Conservation (phyloP, 169 alveolate genomes). For the Toxoplasma gondii region DNA sequence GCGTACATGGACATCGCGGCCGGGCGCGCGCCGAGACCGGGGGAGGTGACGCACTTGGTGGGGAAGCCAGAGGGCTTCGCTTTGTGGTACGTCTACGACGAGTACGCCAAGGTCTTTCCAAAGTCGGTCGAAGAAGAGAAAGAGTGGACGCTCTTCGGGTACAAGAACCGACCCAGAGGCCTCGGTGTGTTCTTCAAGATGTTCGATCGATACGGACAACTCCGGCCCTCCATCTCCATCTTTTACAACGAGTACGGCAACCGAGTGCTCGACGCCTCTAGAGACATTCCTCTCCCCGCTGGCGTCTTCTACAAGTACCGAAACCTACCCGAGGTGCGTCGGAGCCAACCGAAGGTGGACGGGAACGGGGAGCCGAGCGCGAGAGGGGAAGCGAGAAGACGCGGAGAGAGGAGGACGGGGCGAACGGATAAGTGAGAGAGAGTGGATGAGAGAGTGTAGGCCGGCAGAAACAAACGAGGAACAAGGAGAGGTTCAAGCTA, state of each 20-base stretch:
- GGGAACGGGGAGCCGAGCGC: background rate
- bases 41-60: background rate
- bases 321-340: constrained; percentile 2
- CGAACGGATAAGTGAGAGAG: background rate
- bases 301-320: constrained; percentile 57
- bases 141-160: constrained; percentile 73
- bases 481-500: background rate
- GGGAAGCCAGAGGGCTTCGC: constrained; percentile 76
- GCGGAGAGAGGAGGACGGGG: background rate
- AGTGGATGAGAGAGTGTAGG: background rate
- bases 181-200: constrained; percentile 74
- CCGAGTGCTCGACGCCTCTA: background rate
- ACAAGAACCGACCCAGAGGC: constrained; percentile 75
- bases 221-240: constrained; percentile 75
- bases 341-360: background rate
- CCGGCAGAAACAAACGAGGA: background rate
- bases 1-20: background rate
- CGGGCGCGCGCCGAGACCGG: background rate
- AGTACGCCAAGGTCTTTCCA: constrained; percentile 69
- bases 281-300: constrained; percentile 54
- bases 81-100: constrained; percentile 75
- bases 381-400: background rate
- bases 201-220: constrained; percentile 65
- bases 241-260: constrained; percentile 60
- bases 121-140: constrained; percentile 71